Percentiles rank a stretch among this genome's conserved stretches.
phyloP scores from a whole-genome alignment of 2,329 filamentous ascomycete species.

The Fusarium metavorans region DNA sequence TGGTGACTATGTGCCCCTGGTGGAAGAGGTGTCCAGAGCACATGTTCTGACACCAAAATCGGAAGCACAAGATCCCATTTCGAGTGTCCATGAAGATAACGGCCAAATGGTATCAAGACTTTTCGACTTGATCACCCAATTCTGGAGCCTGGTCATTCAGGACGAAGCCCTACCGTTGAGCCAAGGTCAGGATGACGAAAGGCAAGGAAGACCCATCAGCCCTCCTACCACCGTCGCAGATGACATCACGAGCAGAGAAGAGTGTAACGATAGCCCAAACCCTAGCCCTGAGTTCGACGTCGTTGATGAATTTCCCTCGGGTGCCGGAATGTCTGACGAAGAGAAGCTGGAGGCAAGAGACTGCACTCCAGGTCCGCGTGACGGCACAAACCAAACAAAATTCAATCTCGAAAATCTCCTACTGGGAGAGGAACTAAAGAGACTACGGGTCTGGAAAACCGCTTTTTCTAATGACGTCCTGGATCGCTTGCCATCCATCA shows the following conservation, averaged over 20 bases:
- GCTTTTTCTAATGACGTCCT: slow-evolving; percentile 11
- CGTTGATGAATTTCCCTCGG: background rate
- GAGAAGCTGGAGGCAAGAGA: background rate
- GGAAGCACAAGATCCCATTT: background rate
- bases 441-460: slow-evolving; percentile 12
- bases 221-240: slow-evolving; percentile 5
- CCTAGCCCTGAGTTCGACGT: background rate
- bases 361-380: background rate
- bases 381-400: background rate
- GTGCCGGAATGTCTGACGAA: background rate
- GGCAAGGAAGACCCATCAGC: background rate
- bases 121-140: background rate
- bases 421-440: slow-evolving; percentile 5
- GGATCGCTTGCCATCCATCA: background rate
- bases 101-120: background rate
- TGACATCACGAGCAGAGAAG: background rate
- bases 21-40: background rate
- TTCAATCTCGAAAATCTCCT: slow-evolving; percentile 1
- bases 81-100: background rate
- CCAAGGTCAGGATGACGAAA: background rate
- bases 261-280: background rate
- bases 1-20: background rate
- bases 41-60: background rate
- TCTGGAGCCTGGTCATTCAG: slow-evolving; percentile 1
- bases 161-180: background rate